These are phyloP conservation scores for Xylaria palmicola DNA, from an alignment of 495 filamentous ascomycete species.

Conservation along the genomic window DNA sequence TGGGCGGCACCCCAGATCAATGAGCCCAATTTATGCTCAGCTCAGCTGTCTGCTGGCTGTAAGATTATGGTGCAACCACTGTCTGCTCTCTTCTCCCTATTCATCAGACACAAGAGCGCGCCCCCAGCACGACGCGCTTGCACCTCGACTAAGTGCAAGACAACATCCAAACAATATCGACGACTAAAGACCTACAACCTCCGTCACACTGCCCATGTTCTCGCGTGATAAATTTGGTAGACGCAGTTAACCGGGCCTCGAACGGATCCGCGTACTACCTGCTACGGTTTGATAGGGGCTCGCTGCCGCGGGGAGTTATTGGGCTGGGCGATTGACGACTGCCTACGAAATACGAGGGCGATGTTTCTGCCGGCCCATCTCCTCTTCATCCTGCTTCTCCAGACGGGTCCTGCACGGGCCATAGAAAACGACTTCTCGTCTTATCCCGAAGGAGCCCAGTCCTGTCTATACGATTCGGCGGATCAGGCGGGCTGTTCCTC, in stretches of 20 bases:
- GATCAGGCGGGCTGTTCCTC: conserved; percentile 28
- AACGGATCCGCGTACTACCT: not conserved
- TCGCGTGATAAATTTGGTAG: too few relatives aligned
- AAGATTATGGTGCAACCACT: not conserved
- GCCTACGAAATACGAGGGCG: conserved; percentile 19
- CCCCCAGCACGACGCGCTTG: too few relatives aligned
- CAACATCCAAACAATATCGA: too few relatives aligned
- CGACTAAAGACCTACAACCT: too few relatives aligned
- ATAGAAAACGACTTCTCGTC: conserved; percentile 39
- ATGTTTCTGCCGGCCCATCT: conserved; percentile 23
- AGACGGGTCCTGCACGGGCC: conserved; percentile 20
- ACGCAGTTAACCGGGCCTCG: too few relatives aligned
- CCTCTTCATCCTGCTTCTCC: conserved; percentile 34
- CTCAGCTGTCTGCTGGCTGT: not conserved
- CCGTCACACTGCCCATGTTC: too few relatives aligned
- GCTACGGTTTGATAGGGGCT: not conserved
- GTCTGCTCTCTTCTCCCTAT: not conserved
- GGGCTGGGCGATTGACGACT: not conserved
- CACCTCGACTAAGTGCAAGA: too few relatives aligned
- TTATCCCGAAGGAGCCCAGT: conserved; percentile 40
- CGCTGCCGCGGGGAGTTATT: not conserved
- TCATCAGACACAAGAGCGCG: not conserved
- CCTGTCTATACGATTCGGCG: conserved; percentile 39
- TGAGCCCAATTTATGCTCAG: not conserved
- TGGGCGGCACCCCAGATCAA: too few relatives aligned